Percentiles rank a stretch among this genome's conserved stretches.
phyloP scores from a whole-genome alignment of 768 basidiomycete genomes.

The Psilocybe sp. region DNA sequence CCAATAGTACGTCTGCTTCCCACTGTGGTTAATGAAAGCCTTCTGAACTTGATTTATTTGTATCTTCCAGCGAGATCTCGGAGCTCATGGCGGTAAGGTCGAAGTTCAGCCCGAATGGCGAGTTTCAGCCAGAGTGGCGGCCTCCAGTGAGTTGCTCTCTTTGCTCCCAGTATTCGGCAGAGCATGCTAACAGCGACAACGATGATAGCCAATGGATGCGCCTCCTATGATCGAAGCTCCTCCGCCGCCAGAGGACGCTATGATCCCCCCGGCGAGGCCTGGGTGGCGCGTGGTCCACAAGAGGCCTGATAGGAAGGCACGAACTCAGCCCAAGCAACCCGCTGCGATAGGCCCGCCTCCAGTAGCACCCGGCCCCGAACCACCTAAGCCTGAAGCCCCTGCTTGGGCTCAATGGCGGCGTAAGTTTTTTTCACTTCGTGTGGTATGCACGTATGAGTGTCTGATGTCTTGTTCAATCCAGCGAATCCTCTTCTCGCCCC shows the following conservation, averaged over 20 bases:
- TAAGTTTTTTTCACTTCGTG: conserved; percentile 32
- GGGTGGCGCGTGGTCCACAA: conserved; percentile 77
- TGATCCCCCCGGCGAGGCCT: conserved; percentile 49
- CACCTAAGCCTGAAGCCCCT: conserved; percentile 54
- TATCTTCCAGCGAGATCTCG: conserved; percentile 65
- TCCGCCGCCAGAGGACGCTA: conserved; percentile 44
- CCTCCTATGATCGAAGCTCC: conserved; percentile 37
- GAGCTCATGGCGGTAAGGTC: conserved; percentile 81
- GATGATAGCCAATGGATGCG: conserved; percentile 31
- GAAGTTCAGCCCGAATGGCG: conserved; percentile 78
- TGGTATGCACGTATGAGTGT: background rate
- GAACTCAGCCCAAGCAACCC: conserved; percentile 32
- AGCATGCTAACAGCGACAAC: conserved; percentile 1
- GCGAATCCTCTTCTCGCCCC: conserved; percentile 67
- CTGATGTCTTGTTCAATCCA: conserved; percentile 20
- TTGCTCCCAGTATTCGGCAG: background rate
- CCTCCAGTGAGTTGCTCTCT: conserved; percentile 43
- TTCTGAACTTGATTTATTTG: conserved; percentile 1
- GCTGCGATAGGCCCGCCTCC: conserved; percentile 36
- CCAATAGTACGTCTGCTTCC: conserved; percentile 60
- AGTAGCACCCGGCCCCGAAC: conserved; percentile 35
- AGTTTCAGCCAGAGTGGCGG: conserved; percentile 74
- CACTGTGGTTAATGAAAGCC: background rate
- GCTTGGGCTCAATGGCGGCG: conserved; percentile 88
- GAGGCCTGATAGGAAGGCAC: conserved; percentile 52